These are phyloP conservation scores for Backusella australiensis DNA, from an alignment of 192 early-diverging fungal genomes.

Conservation along the genomic window DNA sequence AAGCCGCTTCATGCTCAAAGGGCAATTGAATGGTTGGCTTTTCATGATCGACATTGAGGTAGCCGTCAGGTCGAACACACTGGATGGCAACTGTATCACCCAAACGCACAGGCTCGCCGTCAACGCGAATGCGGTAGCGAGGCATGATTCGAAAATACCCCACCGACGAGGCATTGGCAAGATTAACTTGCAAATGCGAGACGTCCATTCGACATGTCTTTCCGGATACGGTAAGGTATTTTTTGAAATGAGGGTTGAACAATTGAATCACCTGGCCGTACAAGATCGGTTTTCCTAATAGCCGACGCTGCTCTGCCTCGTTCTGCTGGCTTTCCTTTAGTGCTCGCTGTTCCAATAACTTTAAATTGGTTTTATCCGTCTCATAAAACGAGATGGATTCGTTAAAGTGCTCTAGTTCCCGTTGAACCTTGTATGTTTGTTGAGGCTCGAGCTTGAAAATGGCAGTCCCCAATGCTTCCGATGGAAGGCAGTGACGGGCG, in stretches of 20 bases:
- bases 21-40: neutral
- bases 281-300: conserved; percentile 31
- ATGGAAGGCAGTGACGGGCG: neutral
- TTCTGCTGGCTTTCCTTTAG: conserved; percentile 24
- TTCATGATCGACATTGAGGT: conserved; percentile 27
- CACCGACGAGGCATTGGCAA: conserved; percentile 1
- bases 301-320: conserved; percentile 14
- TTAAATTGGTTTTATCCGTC: conserved; percentile 2
- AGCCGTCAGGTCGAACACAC: conserved; percentile 29
- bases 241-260: conserved; percentile 26
- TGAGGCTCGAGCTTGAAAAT: conserved; percentile 29
- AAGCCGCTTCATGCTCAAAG: conserved; percentile 1
- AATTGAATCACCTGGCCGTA: conserved; percentile 31
- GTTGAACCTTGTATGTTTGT: conserved; percentile 10
- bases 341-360: neutral
- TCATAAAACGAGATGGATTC: neutral
- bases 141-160: conserved; percentile 26
- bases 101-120: conserved; percentile 22
- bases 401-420: conserved; percentile 11
- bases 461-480: conserved; percentile 16
- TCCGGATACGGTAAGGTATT: conserved; percentile 23
- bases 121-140: conserved; percentile 22
- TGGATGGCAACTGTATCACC: conserved; percentile 28
- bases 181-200: conserved; percentile 26
- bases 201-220: conserved; percentile 19